Conservation (phyloP, 495 filamentous ascomycete genomes). For the Trichocladium antarcticum region DNA sequence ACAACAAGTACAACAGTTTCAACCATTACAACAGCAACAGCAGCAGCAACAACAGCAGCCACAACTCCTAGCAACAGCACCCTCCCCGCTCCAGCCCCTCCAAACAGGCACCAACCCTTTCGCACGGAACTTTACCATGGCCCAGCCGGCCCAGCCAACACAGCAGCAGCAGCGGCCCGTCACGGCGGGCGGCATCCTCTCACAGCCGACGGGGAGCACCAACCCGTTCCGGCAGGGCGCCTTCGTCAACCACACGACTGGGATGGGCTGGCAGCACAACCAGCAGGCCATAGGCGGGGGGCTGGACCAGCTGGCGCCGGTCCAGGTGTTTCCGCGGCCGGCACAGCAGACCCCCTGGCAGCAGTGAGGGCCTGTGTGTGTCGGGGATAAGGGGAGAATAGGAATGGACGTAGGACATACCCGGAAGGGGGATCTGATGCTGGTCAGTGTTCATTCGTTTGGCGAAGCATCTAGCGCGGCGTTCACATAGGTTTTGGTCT, state of each 20-base stretch:
- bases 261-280: slow-evolving; percentile 71
- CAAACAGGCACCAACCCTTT: slow-evolving; percentile 66
- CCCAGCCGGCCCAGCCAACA: slow-evolving; percentile 20
- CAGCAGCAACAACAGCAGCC: slow-evolving; percentile 1
- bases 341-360: slow-evolving; percentile 46
- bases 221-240: slow-evolving; percentile 88
- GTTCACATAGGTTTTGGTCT: slow-evolving; percentile 12
- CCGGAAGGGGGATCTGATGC: background rate
- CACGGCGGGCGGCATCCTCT: slow-evolving; percentile 38
- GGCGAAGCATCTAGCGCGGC: slow-evolving; percentile 21
- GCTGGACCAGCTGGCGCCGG: slow-evolving; percentile 64
- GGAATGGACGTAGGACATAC: background rate
- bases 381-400: background rate
- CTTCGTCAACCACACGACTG: slow-evolving; percentile 79
- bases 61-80: too few species aligned
- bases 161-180: slow-evolving; percentile 30
- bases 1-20: too few species aligned
- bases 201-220: slow-evolving; percentile 72
- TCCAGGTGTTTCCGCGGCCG: slow-evolving; percentile 79
- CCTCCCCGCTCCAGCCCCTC: slow-evolving; percentile 45
- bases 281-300: slow-evolving; percentile 79
- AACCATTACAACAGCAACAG: slow-evolving; percentile 16
- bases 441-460: slow-evolving; percentile 10
- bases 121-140: slow-evolving; percentile 35
- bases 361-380: slow-evolving; percentile 21